Conservation (phyloP, 495 filamentous ascomycete genomes). For the Chaetomidium leptoderma region DNA sequence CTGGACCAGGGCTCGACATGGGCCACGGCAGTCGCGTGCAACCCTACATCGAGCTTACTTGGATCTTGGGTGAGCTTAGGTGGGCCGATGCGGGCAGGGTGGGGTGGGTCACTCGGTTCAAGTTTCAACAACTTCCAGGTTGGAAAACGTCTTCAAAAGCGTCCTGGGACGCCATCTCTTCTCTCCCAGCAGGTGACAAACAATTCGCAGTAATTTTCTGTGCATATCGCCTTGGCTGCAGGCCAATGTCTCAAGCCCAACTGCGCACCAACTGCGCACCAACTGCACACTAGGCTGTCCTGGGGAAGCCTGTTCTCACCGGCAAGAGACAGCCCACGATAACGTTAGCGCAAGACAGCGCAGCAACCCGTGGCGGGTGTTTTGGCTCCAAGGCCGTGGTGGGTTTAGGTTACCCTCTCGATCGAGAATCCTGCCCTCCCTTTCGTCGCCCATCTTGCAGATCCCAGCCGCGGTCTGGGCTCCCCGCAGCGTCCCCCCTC, state of each 20-base stretch:
- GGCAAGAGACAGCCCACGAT: background rate
- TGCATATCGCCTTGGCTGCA: background rate
- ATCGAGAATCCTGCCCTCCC: background rate
- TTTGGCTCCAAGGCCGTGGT: background rate
- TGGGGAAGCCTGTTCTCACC: background rate
- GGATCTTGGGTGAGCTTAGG: too few species aligned
- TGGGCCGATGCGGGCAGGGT: too few species aligned
- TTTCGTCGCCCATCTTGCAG: background rate
- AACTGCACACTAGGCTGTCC: too few species aligned
- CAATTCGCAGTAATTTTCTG: background rate
- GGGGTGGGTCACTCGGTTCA: too few species aligned
- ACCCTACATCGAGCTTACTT: too few species aligned
- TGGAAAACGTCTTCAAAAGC: too few species aligned
- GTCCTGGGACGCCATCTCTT: too few species aligned
- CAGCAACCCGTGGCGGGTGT: background rate
- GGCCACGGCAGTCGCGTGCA: constrained; percentile 10
- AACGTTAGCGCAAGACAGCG: background rate
- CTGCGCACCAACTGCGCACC: too few species aligned
- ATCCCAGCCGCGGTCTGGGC: background rate
- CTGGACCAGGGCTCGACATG: constrained; percentile 13
- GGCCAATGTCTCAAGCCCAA: constrained; percentile 3
- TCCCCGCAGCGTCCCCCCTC: background rate
- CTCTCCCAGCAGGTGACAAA: too few species aligned
- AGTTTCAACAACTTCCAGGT: too few species aligned
- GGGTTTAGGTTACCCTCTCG: background rate